Percentiles rank a stretch among this genome's conserved stretches.
Evolutionary conservation across 2,329 filamentous ascomycete species (phyloP).

Genomic region (Byssoonygena ceratinophila): DNA sequence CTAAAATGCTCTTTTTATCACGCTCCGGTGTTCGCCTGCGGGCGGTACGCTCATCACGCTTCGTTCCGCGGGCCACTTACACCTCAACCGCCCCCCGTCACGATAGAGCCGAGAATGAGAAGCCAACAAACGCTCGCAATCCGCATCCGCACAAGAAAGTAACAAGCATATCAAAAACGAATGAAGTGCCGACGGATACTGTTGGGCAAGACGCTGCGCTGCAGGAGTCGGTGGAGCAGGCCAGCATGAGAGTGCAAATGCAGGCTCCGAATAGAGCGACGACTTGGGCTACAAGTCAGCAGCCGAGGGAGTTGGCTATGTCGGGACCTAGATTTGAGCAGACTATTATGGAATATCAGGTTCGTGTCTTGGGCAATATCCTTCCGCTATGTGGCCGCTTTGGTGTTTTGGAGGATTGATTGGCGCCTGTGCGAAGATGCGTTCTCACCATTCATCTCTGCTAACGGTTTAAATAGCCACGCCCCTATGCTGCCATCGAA

Average conservation of each 20-base stretch:
- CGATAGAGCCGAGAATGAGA: constrained; percentile 27
- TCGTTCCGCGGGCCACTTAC: constrained; percentile 31
- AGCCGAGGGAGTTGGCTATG: constrained; percentile 73
- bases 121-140: constrained; percentile 50
- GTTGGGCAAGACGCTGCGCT: constrained; percentile 43
- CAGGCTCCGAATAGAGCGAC: constrained; percentile 79
- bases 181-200: constrained; percentile 45
- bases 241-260: constrained; percentile 47
- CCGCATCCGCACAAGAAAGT: constrained; percentile 37
- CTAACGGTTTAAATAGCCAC: constrained; percentile 51
- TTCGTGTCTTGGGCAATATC: constrained; percentile 36
- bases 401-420: background rate
- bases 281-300: constrained; percentile 80
- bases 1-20: constrained; percentile 37
- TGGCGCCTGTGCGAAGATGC: background rate
- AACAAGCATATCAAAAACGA: constrained; percentile 49
- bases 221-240: constrained; percentile 46
- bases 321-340: constrained; percentile 91
- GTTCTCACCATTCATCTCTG: background rate
- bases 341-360: constrained; percentile 86
- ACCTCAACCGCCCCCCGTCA: constrained; percentile 35
- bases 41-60: constrained; percentile 28
- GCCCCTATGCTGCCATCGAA: constrained; percentile 80
- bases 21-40: constrained; percentile 39
- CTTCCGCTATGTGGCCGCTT: background rate